Conservation (phyloP, 371 early-diverging fungal genomes). For the Ordospora colligata region DNA sequence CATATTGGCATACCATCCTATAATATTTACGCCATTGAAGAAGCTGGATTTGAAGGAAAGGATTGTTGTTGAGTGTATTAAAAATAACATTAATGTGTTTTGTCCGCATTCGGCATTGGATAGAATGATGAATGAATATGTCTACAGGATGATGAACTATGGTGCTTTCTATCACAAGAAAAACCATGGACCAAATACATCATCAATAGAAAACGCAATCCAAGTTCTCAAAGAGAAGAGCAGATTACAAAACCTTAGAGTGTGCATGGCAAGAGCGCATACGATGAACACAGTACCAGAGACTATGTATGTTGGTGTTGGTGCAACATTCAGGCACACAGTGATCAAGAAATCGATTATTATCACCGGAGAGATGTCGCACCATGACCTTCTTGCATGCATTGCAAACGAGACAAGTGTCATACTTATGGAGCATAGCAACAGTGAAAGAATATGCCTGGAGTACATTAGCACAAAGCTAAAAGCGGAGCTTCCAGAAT, state of each 20-base stretch:
- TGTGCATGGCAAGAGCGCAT: constrained; percentile 14
- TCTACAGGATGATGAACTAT: constrained; percentile 34
- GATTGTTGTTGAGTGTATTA: constrained; percentile 70
- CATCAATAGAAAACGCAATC: constrained; percentile 13
- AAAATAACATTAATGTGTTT: constrained; percentile 76
- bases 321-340: constrained; percentile 73
- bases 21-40: constrained; percentile 77
- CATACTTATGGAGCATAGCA: constrained; percentile 79
- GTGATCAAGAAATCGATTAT: constrained; percentile 66
- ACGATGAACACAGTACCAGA: constrained; percentile 58
- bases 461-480: constrained; percentile 30
- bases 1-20: constrained; percentile 78
- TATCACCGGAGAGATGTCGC: constrained; percentile 84
- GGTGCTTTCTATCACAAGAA: background rate
- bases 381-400: constrained; percentile 76
- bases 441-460: constrained; percentile 83
- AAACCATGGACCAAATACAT: background rate
- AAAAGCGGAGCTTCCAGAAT: constrained; percentile 20
- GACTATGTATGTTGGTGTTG: constrained; percentile 70
- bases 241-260: background rate
- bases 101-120: constrained; percentile 92
- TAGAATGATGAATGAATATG: constrained; percentile 57
- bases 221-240: constrained; percentile 14
- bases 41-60: constrained; percentile 70
- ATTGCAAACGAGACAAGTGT: constrained; percentile 68